phyloP scores from a whole-genome alignment of 768 basidiomycete genomes.

The Boletales sp. region DNA sequence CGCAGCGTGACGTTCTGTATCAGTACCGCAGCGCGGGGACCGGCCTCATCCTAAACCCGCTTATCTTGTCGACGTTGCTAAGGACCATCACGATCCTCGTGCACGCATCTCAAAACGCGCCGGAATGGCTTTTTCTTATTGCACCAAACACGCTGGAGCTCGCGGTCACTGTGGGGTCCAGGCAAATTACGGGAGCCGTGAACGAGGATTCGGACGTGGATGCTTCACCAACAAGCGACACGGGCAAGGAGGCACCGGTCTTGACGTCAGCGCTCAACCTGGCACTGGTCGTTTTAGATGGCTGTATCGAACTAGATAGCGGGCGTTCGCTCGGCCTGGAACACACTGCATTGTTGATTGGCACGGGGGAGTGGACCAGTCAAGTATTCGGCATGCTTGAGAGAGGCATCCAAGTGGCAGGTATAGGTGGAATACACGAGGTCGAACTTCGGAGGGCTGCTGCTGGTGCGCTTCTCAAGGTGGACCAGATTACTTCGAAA shows the following conservation, averaged over 20 bases:
- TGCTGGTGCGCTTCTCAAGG: slow-evolving; percentile 78
- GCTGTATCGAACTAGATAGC: slow-evolving; percentile 68
- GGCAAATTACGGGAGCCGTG: slow-evolving; percentile 47
- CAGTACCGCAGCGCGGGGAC: slow-evolving; percentile 73
- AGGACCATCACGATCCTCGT: slow-evolving; percentile 74
- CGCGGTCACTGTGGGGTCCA: slow-evolving; percentile 73
- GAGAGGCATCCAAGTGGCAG: slow-evolving; percentile 55
- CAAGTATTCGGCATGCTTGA: slow-evolving; percentile 63
- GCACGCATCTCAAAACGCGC: slow-evolving; percentile 77
- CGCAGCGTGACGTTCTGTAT: slow-evolving; percentile 47
- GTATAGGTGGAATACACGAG: slow-evolving; percentile 65
- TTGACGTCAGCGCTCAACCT: slow-evolving; percentile 76
- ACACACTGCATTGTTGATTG: slow-evolving; percentile 65
- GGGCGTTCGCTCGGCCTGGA: slow-evolving; percentile 75
- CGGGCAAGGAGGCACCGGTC: slow-evolving; percentile 65
- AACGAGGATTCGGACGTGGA: slow-evolving; percentile 33
- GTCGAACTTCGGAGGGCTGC: slow-evolving; percentile 61
- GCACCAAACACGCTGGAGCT: slow-evolving; percentile 83
- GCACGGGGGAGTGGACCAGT: slow-evolving; percentile 77
- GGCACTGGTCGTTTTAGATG: slow-evolving; percentile 71
- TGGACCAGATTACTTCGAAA: slow-evolving; percentile 64
- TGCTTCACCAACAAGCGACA: slow-evolving; percentile 13
- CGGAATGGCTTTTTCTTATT: slow-evolving; percentile 76
- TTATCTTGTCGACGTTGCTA: slow-evolving; percentile 74
- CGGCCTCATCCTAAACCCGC: slow-evolving; percentile 75